These are phyloP conservation scores for Fusarium tjaetaba DNA, from an alignment of 2,329 filamentous ascomycete genomes.

Conservation along the genomic window DNA sequence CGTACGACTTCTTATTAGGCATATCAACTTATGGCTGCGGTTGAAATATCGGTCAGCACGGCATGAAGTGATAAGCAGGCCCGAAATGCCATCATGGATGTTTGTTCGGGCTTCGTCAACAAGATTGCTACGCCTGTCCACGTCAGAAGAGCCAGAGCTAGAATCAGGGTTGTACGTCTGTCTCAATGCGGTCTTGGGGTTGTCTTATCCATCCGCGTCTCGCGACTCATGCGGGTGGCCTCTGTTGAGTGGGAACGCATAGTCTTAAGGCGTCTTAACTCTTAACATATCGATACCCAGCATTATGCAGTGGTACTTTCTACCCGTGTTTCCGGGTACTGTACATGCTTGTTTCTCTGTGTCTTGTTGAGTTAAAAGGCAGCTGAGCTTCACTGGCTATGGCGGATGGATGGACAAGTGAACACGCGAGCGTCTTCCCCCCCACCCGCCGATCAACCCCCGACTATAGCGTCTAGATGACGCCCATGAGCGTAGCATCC, in stretches of 20 bases:
- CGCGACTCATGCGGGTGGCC: constrained; percentile 26
- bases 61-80: constrained; percentile 17
- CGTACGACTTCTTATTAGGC: constrained; percentile 26
- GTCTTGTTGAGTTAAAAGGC: constrained; percentile 23
- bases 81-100: constrained; percentile 5
- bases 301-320: constrained; percentile 4
- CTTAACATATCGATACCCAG: constrained; percentile 7
- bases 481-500: constrained; percentile 35
- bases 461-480: constrained; percentile 34
- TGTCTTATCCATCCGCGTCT: constrained; percentile 7
- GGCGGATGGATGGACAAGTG: constrained; percentile 28
- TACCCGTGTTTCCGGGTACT: constrained; percentile 4
- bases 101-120: not conserved
- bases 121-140: constrained; percentile 15
- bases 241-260: constrained; percentile 26
- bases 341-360: not conserved
- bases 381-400: constrained; percentile 30
- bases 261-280: constrained; percentile 8
- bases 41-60: constrained; percentile 29
- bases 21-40: constrained; percentile 33
- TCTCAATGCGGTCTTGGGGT: constrained; percentile 21
- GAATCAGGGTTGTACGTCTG: constrained; percentile 12
- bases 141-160: constrained; percentile 19
- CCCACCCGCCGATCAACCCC: constrained; percentile 35
- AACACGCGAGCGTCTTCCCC: constrained; percentile 34